phyloP scores from a whole-genome alignment of 495 filamentous ascomycete genomes.

The Neurospora sp. region DNA sequence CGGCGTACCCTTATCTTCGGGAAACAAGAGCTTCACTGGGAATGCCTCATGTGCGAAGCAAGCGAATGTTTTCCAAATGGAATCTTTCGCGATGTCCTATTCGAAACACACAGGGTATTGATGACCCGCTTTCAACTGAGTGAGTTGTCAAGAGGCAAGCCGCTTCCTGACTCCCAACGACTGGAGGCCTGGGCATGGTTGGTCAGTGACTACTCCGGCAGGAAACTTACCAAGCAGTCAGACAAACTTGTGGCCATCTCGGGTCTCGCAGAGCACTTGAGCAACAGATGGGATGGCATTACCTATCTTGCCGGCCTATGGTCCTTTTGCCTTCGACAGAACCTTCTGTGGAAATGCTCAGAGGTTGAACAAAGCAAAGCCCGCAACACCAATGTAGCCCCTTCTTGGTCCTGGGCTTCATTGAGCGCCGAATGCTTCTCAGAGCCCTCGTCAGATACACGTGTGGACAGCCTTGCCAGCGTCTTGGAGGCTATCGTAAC shows the following conservation, averaged over 20 bases:
- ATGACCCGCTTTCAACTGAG: background rate
- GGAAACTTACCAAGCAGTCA: conserved; percentile 1
- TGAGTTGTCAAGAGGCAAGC: background rate
- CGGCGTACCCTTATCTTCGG: conserved; percentile 10
- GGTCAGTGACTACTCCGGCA: background rate
- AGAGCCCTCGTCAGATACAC: too few species aligned
- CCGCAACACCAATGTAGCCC: background rate
- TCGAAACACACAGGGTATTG: too few species aligned
- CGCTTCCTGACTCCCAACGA: background rate
- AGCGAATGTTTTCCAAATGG: conserved; percentile 6
- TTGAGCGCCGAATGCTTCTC: background rate
- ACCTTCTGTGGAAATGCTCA: background rate
- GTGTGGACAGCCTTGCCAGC: background rate
- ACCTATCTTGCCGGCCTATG: conserved; percentile 17
- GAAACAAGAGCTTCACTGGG: conserved; percentile 7
- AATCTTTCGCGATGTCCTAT: too few species aligned
- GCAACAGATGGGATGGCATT: background rate
- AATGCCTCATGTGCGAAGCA: background rate
- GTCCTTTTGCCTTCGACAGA: background rate
- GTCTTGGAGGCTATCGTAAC: background rate
- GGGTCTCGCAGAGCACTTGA: background rate
- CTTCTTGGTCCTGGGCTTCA: background rate
- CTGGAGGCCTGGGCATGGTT: too few species aligned
- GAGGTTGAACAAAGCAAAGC: background rate
- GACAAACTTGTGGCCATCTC: conserved; percentile 11